These are phyloP conservation scores for Plantago lanceolata DNA, from an alignment of 305 asterid genomes.

Conservation along the genomic window DNA sequence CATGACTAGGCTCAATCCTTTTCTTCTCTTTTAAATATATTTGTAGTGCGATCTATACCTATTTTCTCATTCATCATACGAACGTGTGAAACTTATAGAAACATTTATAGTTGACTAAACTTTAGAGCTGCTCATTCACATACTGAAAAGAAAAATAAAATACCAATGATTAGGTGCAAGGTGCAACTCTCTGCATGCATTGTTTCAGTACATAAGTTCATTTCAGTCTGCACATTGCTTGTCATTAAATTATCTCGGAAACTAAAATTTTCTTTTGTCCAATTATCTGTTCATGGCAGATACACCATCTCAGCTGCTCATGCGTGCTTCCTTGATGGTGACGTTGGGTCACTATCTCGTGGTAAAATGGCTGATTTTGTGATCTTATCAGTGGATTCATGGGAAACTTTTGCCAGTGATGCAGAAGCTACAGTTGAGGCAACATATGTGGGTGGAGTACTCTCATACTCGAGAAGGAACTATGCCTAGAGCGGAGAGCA, in stretches of 20 bases:
- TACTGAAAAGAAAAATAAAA: too few relatives aligned
- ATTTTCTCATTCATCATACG: neutral
- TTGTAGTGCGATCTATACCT: neutral
- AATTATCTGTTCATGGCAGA: slow-evolving; percentile 31
- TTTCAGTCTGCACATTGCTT: too few relatives aligned
- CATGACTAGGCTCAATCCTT: neutral
- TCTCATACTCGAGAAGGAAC: slow-evolving; percentile 47
- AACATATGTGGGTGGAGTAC: slow-evolving; percentile 73
- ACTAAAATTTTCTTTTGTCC: neutral
- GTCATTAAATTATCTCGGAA: neutral
- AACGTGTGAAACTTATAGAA: neutral
- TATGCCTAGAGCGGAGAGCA: slow-evolving; percentile 9
- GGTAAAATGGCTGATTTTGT: slow-evolving; percentile 94
- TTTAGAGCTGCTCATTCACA: too few relatives aligned
- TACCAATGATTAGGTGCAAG: too few relatives aligned
- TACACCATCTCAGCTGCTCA: slow-evolving; percentile 83
- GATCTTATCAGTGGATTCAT: slow-evolving; percentile 59
- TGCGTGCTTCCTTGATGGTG: slow-evolving; percentile 77
- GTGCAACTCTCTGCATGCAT: too few relatives aligned
- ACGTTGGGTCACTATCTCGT: slow-evolving; percentile 70
- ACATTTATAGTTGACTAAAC: neutral
- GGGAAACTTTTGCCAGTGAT: slow-evolving; percentile 50
- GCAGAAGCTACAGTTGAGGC: slow-evolving; percentile 59
- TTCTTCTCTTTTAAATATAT: neutral
- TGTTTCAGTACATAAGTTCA: too few relatives aligned